Base-by-base conservation (phyloP, 805 yeast genomes). In the Maudiozyma serrabonitensis region DNA sequence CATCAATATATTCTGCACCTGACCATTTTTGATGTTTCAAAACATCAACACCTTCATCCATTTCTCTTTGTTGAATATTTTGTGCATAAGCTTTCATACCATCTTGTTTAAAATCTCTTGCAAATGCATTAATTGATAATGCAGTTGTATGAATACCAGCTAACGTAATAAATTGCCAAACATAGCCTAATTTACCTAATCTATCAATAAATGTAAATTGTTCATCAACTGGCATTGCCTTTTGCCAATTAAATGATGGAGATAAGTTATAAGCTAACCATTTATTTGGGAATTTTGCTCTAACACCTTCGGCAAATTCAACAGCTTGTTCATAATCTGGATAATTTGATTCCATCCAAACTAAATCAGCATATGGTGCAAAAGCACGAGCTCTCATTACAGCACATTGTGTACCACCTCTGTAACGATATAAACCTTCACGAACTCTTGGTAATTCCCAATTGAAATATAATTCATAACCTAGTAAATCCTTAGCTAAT, bases 11-110 rank as follows among this genome's bases (percentile, higher is more conserved):
- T 71, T 87, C 95, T 31, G 98, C 98, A 66, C 98, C 98, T 41
- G 96, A 88, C 98, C 98, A 91, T 70, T 90, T 88, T 72, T 91
- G 98, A 71, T 91, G 98, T 76, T 89, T 91, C 55, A 91, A 95
- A 52, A 91, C 95, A 70, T 91, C 98, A 56, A 90, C 96, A 56
- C 87, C 90, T 52, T 75, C 75, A 61, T 83, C 87, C 68, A 90
- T 86, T 75, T 91, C 98, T 52, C 81, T 84, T 54, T 82, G 79
- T 74, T 91, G 98, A 53, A 91, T 83, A 56, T 74, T 74, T 66
- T 82, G 84, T 50, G 96, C 98, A 67, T 91, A 91, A 7, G 97
- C 97, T 71, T 83, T 84, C 98, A 91, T 91, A 58, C 97, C 98
- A 58, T 79, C 76, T 67, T 79, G 74, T 49, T 88, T 72, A 69